Evolutionary conservation across 2,329 filamentous ascomycete genomes (phyloP), one percentile per base, ranked within the genome.

Genomic region (Zasmidium cellare): DNA sequence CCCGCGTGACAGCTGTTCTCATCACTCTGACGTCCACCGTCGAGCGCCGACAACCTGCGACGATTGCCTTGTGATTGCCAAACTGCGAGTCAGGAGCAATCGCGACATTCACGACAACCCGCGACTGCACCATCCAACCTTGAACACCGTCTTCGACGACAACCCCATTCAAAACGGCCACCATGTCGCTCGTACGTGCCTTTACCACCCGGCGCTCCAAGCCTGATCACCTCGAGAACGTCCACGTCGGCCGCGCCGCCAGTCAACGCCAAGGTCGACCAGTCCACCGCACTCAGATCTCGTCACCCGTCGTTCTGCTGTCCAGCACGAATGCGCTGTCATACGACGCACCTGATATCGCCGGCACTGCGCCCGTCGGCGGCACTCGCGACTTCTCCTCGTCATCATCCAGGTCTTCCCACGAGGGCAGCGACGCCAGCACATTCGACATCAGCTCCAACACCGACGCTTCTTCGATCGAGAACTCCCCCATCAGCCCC

Each of bases 271-370:
- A 65, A 65, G 72, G 69, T 65, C 63, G 76, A 71, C 74, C 80
- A 70, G 74, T 80, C 54, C 78, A 86, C 65, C 84, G 88, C 58
- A 75, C 82, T 72, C 87, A 92, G 79, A 99, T 99, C 72, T 99
- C 94, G 1, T 85, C 83, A 2, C 94, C 94, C 0, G 83, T 96
- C 53, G 87, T 92, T 75, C 83, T 99, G 62, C 81, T 97, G 50
- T 96, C 94, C 59, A 96, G 93, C 3, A 97, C 94, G 67, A 99
- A 97, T 76, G 91, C 96, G 84, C 87, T 97, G 55, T 92, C 91
- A 7, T 96, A 96, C 82, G 93, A 93, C 71, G 92, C 94, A 9
- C 93, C 93, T 51, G 89, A 97, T 71, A 87, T 97, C 57, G 60
- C 61, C 44, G 71, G 71, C 47, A 67, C 71, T 18, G 60, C 51